Evolutionary conservation across 1,139 yeast genomes (phyloP).

Genomic region (Taphrina betulina): DNA sequence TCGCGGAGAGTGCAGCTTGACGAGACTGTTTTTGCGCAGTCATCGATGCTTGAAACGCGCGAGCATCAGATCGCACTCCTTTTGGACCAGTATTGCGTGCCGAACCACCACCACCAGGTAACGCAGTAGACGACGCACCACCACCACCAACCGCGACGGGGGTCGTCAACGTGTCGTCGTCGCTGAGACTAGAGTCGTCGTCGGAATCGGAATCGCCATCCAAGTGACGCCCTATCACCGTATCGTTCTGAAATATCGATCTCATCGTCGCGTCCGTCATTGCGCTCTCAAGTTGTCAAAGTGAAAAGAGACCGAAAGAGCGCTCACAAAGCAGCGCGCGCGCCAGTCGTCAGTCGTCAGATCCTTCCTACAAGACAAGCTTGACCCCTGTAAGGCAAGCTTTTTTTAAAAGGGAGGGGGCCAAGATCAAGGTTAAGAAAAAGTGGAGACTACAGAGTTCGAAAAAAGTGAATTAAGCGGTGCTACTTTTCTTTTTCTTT

Average conservation of each 20-base stretch:
- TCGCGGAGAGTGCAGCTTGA: slow-evolving; percentile 1
- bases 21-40: background rate
- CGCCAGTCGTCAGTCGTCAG: background rate
- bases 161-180: background rate
- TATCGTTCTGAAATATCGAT: slow-evolving; percentile 21
- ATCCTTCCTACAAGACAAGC: too few species aligned
- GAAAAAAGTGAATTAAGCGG: too few species aligned
- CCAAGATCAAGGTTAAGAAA: too few species aligned
- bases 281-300: background rate
- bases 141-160: background rate
- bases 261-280: slow-evolving; percentile 24
- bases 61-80: slow-evolving; percentile 34
- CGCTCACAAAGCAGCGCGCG: background rate
- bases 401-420: too few species aligned
- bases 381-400: too few species aligned
- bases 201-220: slow-evolving; percentile 23
- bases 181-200: background rate
- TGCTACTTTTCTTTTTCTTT: too few species aligned
- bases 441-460: too few species aligned
- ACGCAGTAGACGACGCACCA: too few species aligned
- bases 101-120: background rate
- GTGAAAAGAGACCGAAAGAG: background rate
- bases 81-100: slow-evolving; percentile 36
- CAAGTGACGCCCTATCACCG: slow-evolving; percentile 20
- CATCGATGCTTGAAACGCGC: background rate